A percentile compares a stretch with the other conserved stretches of the same genome.
phyloP scores from a whole-genome alignment of 345 rosid genomes.

The Turnera subulata region DNA sequence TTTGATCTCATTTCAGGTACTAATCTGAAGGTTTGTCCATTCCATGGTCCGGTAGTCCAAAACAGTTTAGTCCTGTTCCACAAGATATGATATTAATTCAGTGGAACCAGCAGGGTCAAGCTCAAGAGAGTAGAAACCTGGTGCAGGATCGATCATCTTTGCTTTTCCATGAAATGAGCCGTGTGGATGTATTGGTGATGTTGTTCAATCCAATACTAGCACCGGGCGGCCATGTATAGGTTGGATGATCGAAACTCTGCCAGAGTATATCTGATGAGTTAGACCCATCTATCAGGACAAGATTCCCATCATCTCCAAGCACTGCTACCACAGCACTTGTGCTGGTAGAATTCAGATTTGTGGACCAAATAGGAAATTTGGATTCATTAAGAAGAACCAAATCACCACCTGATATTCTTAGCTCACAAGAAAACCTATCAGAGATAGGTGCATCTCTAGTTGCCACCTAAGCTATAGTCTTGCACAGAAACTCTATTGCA shows the following conservation, averaged over 20 bases:
- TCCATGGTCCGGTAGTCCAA: constrained; percentile 22
- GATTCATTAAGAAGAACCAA: too few species aligned
- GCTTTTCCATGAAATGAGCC: constrained; percentile 23
- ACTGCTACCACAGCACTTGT: constrained; percentile 11
- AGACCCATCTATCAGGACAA: constrained; percentile 14
- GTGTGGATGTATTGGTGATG: not conserved
- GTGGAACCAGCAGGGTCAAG: constrained; percentile 7
- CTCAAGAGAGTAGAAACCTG: constrained; percentile 19
- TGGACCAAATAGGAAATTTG: too few species aligned
- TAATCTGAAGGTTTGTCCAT: constrained; percentile 4
- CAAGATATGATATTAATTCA: constrained; percentile 2
- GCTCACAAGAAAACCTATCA: too few species aligned
- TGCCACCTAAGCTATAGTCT: constrained; percentile 25
- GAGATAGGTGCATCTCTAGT: constrained; percentile 20
- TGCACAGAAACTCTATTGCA: constrained; percentile 9
- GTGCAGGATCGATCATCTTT: constrained; percentile 27
- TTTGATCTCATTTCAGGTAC: constrained; percentile 28
- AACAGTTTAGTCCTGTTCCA: constrained; percentile 3
- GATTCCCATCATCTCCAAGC: constrained; percentile 24
- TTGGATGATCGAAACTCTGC: too few species aligned
- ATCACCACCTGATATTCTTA: too few species aligned
- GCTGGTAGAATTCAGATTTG: constrained; percentile 1
- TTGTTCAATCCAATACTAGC: constrained; percentile 18
- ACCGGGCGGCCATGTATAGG: constrained; percentile 24
- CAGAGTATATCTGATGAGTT: constrained; percentile 5